Conservation (phyloP, 1,284 basidiomycete species). For the Salmacisia buchloeana region DNA sequence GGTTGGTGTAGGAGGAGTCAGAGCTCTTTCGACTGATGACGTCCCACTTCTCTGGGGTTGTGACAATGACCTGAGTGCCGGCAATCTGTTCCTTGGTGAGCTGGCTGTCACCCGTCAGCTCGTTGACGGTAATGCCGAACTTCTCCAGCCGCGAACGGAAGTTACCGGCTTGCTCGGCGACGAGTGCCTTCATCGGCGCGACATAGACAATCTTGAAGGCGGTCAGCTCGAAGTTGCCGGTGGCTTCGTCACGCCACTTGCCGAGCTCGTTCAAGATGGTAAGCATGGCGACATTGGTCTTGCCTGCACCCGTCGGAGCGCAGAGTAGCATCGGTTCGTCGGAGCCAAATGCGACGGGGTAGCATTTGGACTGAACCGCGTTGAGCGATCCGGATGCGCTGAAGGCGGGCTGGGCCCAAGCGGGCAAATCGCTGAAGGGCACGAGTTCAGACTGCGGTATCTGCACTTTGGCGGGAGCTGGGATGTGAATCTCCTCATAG, state of each 20-base stretch:
- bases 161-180: slow-evolving; percentile 47
- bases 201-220: slow-evolving; percentile 97
- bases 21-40: slow-evolving; percentile 91
- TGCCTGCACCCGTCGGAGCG: slow-evolving; percentile 97
- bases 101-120: slow-evolving; percentile 94
- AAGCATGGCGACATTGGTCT: slow-evolving; percentile 98
- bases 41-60: slow-evolving; percentile 99
- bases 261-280: slow-evolving; percentile 46
- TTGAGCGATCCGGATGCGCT: slow-evolving; percentile 70
- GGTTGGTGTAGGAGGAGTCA: slow-evolving; percentile 93
- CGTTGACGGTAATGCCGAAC: slow-evolving; percentile 83
- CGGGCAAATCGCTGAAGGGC: slow-evolving; percentile 68
- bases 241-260: slow-evolving; percentile 61
- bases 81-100: slow-evolving; percentile 97
- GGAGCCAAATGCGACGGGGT: slow-evolving; percentile 79
- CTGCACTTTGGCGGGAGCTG: slow-evolving; percentile 74
- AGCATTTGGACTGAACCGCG: slow-evolving; percentile 64
- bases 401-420: slow-evolving; percentile 64
- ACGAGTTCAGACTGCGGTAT: slow-evolving; percentile 64
- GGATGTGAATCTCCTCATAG: slow-evolving; percentile 97
- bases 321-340: slow-evolving; percentile 94
- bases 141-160: slow-evolving; percentile 65
- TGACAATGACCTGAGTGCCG: slow-evolving; percentile 97
- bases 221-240: slow-evolving; percentile 79
- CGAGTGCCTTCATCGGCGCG: slow-evolving; percentile 76